Evolutionary conservation across 2,329 filamentous ascomycete species (phyloP).

Genomic region (Paecilomyces fulvus): DNA sequence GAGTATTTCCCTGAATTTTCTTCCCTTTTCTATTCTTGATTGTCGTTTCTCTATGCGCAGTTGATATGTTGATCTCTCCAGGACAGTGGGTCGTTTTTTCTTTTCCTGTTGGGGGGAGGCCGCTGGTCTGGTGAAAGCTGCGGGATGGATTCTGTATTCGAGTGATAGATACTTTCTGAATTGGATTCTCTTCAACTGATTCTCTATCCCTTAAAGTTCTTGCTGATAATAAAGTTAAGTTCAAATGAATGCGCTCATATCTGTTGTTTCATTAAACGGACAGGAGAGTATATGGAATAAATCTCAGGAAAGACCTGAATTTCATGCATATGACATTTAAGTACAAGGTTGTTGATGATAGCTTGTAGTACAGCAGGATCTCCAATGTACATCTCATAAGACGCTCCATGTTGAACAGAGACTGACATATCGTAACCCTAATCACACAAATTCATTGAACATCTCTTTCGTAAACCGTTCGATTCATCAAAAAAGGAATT

Average conservation of each 20-base stretch:
- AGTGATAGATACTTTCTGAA: slow-evolving; percentile 4
- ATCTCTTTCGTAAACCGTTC: not conserved
- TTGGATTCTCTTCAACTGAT: not conserved
- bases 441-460: not conserved
- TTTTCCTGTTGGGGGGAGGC: slow-evolving; percentile 10
- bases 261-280: no score
- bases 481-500: not conserved
- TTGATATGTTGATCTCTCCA: not conserved
- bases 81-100: slow-evolving; percentile 6
- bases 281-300: no score
- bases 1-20: not conserved
- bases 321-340: not conserved
- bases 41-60: not conserved
- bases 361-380: not conserved
- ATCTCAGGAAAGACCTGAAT: not conserved
- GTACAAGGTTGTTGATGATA: not conserved
- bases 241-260: no score
- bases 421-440: not conserved
- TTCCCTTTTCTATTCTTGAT: not conserved
- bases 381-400: not conserved
- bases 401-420: not conserved
- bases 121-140: not conserved
- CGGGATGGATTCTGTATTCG: slow-evolving; percentile 1
- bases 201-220: no score
- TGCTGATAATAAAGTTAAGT: no score